These are phyloP conservation scores for Macadamia integrifolia DNA, from an alignment of 164 flowering plant species.

Conservation along the genomic window DNA sequence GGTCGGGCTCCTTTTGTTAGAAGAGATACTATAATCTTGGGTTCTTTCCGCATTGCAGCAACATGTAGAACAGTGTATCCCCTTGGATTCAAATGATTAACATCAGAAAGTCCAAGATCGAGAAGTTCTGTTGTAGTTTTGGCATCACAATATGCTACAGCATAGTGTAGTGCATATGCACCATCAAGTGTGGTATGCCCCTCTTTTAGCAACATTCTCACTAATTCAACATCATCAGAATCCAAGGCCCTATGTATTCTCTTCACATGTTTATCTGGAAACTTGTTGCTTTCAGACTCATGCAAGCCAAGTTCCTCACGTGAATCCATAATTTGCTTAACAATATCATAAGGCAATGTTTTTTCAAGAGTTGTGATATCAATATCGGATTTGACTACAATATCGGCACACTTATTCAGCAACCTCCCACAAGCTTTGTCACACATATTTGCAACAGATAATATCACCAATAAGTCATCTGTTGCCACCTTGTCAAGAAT, in stretches of 20 bases:
- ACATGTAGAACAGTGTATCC: conserved; percentile 82
- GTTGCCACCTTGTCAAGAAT: conserved; percentile 60
- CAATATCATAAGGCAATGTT: conserved; percentile 43
- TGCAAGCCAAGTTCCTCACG: conserved; percentile 38
- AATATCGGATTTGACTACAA: conserved; percentile 54
- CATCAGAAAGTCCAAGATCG: conserved; percentile 82
- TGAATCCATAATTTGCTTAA: conserved; percentile 44
- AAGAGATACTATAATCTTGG: conserved; percentile 79
- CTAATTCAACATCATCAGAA: conserved; percentile 88
- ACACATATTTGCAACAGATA: conserved; percentile 66
- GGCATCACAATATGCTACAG: conserved; percentile 82
- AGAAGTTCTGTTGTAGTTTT: conserved; percentile 77
- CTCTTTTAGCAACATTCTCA: conserved; percentile 74
- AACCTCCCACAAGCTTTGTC: conserved; percentile 47
- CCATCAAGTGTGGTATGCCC: conserved; percentile 71
- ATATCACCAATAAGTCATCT: conserved; percentile 65
- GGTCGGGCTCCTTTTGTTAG: conserved; percentile 80
- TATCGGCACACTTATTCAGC: conserved; percentile 40
- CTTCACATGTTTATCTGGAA: conserved; percentile 73
- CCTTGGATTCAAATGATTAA: conserved; percentile 55
- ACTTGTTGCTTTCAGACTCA: conserved; percentile 27
- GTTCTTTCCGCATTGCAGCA: conserved; percentile 84
- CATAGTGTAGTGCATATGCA: conserved; percentile 84
- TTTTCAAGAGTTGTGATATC: conserved; percentile 74
- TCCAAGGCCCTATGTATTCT: conserved; percentile 86